Evolutionary conservation across 2,329 filamentous ascomycete genomes (phyloP).

Genomic region (Knufia fluminis): DNA sequence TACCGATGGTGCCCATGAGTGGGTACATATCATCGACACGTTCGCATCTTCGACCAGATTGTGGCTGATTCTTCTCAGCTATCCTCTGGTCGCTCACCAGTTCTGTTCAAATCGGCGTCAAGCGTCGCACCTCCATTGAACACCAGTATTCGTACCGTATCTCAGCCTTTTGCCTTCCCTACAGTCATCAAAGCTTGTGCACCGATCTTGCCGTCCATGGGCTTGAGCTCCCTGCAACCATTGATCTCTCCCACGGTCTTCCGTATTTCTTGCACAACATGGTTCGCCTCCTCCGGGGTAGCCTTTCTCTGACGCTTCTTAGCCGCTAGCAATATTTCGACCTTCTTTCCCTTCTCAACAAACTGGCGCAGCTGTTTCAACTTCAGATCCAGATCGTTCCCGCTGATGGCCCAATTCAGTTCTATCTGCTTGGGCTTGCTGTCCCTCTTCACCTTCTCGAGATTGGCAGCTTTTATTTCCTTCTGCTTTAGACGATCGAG

Average conservation of each 20-base stretch:
- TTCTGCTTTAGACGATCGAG: constrained; percentile 35
- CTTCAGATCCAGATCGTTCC: constrained; percentile 64
- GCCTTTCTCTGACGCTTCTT: constrained; percentile 56
- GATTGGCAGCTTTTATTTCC: constrained; percentile 29
- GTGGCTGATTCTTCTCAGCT: too few species aligned
- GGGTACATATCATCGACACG: too few species aligned
- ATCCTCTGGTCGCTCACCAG: too few species aligned
- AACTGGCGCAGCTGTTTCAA: constrained; percentile 60
- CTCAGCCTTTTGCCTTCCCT: constrained; percentile 8
- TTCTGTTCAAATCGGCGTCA: too few species aligned
- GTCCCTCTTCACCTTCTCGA: constrained; percentile 26
- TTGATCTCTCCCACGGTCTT: constrained; percentile 34
- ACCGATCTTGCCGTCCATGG: constrained; percentile 35
- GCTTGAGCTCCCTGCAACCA: constrained; percentile 32
- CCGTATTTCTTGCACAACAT: constrained; percentile 45
- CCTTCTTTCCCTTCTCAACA: constrained; percentile 61
- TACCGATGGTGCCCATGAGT: too few species aligned
- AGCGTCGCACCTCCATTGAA: too few species aligned
- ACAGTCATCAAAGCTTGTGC: constrained; percentile 22
- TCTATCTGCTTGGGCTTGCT: constrained; percentile 64
- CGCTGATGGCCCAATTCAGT: constrained; percentile 76
- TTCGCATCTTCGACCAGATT: too few species aligned
- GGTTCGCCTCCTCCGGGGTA: constrained; percentile 51
- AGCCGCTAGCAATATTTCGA: constrained; percentile 62
- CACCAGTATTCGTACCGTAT: too few species aligned